phyloP scores from a whole-genome alignment of 73 alveolate species.

The Paramecium bursaria region DNA sequence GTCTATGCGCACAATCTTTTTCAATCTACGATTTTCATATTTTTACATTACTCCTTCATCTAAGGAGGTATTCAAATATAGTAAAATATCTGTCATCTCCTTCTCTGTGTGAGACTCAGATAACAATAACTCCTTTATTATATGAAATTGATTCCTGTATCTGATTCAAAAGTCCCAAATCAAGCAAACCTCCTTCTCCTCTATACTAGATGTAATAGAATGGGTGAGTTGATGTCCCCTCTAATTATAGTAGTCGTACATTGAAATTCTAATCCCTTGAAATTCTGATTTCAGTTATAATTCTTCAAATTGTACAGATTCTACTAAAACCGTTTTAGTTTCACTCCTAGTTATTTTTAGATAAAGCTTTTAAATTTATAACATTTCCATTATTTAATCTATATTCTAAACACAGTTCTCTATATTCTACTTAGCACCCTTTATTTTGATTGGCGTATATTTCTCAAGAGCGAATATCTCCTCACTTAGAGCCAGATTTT shows the following conservation, averaged over 20 bases:
- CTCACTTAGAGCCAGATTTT: slow-evolving; percentile 59
- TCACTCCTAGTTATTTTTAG: slow-evolving; percentile 67
- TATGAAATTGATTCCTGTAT: slow-evolving; percentile 33
- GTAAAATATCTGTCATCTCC: slow-evolving; percentile 62
- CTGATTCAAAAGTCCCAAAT: slow-evolving; percentile 65
- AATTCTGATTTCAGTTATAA: slow-evolving; percentile 65
- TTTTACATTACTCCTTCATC: slow-evolving; percentile 40
- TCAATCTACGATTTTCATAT: slow-evolving; percentile 56
- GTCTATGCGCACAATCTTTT: slow-evolving; percentile 24
- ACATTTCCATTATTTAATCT: neutral
- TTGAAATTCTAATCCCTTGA: slow-evolving; percentile 63
- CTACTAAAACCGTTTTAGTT: slow-evolving; percentile 61
- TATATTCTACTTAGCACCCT: slow-evolving; percentile 62
- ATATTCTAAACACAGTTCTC: slow-evolving; percentile 30
- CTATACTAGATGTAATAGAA: slow-evolving; percentile 62
- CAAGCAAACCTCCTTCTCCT: slow-evolving; percentile 64
- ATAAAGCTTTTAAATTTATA: slow-evolving; percentile 56
- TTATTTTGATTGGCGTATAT: slow-evolving; percentile 31
- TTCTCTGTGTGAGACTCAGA: slow-evolving; percentile 44
- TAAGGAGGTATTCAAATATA: slow-evolving; percentile 58
- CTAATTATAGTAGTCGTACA: too few relatives aligned
- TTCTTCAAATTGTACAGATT: slow-evolving; percentile 29
- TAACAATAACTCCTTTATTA: slow-evolving; percentile 44
- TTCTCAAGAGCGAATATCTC: slow-evolving; percentile 62
- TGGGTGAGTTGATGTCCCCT: slow-evolving; percentile 61